Base-by-base conservation (phyloP, 805 yeast genomes). In the Wickerhamomyces pijperi region DNA sequence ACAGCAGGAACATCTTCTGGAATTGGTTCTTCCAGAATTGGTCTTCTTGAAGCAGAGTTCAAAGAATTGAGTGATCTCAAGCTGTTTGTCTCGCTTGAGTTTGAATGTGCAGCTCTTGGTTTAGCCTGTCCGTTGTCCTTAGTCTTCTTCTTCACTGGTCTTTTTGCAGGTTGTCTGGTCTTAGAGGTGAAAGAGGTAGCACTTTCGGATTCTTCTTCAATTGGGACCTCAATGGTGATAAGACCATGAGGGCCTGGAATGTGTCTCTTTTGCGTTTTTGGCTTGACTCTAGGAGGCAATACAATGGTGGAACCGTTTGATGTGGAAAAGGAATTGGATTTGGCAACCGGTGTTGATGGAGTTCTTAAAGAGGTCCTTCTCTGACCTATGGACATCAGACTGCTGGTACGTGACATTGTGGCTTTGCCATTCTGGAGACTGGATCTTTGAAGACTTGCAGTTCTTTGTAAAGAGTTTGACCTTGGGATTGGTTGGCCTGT, bases 161-260 rank as follows among this genome's bases (percentile, higher is more conserved):
- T 17, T 31, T 4, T 31, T 31, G 19, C 5, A 9, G 12, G 23
- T 28, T 38, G 38, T 39, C 48, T 42, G 36, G 38, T 40, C 34
- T 20, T 36, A 4, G 34, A 29, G 13, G 36, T 11, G n/a, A 25
- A 25, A 25, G 29, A 25, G 13, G 29, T 9, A 14, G 29, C 14
- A 17, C 33, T n/a, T 29, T 31, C 29, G 31, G 23, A 31, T 37
- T 35, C 48, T 33, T 50, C 55, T 18, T 53, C 56, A 12, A 67
- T 69, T 0, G 86, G 83, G 3, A 82, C 87, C 47, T 82, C 88
- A 4, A 82, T 64, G 9, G 79, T 67, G 37, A 78, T 71, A 40
- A 82, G 65, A 13, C 92, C 92, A 48, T 74, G 68, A 3, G 83
- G 77, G 2, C 86, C 78, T 2, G 92, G 90, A 35, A 82, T 68